phyloP scores from a whole-genome alignment of 2,329 filamentous ascomycete genomes.

The Phaeosphaeriaceae sp. region DNA sequence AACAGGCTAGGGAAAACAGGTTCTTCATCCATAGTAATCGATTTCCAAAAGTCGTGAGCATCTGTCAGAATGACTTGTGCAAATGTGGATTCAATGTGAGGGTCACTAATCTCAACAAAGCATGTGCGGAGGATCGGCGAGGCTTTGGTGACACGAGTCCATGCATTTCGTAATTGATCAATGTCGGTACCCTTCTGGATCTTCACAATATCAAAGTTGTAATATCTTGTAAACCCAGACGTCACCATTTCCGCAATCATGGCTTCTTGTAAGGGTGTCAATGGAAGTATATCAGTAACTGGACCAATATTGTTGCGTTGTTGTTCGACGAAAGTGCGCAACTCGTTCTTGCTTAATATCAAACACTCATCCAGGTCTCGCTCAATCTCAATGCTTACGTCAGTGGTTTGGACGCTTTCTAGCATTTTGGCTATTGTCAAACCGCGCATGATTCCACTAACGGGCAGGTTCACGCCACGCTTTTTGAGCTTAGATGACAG shows the following conservation, averaged over 20 bases:
- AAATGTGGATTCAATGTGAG: slow-evolving; percentile 61
- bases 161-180: slow-evolving; percentile 64
- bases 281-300: slow-evolving; percentile 69
- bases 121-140: slow-evolving; percentile 78
- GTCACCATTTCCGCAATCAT: slow-evolving; percentile 83
- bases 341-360: slow-evolving; percentile 24
- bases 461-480: slow-evolving; percentile 64
- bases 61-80: slow-evolving; percentile 60
- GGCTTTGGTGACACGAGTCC: slow-evolving; percentile 62
- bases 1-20: slow-evolving; percentile 42
- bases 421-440: slow-evolving; percentile 71
- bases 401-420: slow-evolving; percentile 15
- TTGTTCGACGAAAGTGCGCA: slow-evolving; percentile 52
- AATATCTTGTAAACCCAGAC: slow-evolving; percentile 77
- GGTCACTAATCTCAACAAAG: slow-evolving; percentile 71
- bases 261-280: slow-evolving; percentile 84
- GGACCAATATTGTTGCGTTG: slow-evolving; percentile 42
- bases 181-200: slow-evolving; percentile 63
- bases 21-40: slow-evolving; percentile 21
- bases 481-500: slow-evolving; percentile 74
- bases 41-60: slow-evolving; percentile 45
- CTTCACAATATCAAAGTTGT: slow-evolving; percentile 80
- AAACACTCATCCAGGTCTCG: slow-evolving; percentile 17
- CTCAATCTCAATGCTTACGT: not conserved
- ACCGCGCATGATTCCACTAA: slow-evolving; percentile 78